These are phyloP conservation scores for Fusarium anguioides DNA, from an alignment of 2,329 filamentous ascomycete genomes.

Conservation along the genomic window DNA sequence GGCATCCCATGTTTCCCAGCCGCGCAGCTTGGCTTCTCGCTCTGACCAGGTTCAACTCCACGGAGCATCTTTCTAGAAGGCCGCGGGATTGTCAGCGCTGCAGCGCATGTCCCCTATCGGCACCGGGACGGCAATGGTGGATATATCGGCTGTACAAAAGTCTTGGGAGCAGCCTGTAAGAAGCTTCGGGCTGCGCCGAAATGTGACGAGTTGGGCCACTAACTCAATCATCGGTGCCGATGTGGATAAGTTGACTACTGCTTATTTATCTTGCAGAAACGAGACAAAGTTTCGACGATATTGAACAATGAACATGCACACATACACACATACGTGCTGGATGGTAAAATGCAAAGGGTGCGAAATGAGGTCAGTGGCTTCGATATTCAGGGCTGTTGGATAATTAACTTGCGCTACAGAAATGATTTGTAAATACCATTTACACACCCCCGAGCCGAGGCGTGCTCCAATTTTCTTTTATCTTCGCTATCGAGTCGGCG, in stretches of 20 bases:
- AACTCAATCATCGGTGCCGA: conserved; percentile 39
- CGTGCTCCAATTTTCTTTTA: not conserved
- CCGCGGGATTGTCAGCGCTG: conserved; percentile 25
- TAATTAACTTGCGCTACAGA: conserved; percentile 3
- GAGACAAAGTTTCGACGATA: not conserved
- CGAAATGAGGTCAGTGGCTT: conserved; percentile 24
- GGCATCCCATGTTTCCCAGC: not conserved
- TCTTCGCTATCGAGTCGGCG: conserved; percentile 29
- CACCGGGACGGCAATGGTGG: conserved; percentile 28
- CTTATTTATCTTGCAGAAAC: not conserved
- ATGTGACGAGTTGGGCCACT: conserved; percentile 2
- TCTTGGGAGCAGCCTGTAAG: conserved; percentile 1
- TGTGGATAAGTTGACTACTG: conserved; percentile 5
- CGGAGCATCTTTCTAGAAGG: conserved; percentile 38
- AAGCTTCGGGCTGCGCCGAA: conserved; percentile 13
- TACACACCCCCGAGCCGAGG: conserved; percentile 34
- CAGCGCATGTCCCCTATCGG: conserved; percentile 27
- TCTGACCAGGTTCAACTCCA: conserved; percentile 15
- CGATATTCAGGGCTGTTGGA: conserved; percentile 1
- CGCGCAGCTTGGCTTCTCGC: not conserved
- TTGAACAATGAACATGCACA: too few species aligned
- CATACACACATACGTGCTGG: too few species aligned
- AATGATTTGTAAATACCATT: conserved; percentile 14
- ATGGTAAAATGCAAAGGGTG: not conserved
- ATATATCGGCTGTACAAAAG: not conserved